Conservation (phyloP, 2,329 filamentous ascomycete species). For the Trichoderma asperellum region DNA sequence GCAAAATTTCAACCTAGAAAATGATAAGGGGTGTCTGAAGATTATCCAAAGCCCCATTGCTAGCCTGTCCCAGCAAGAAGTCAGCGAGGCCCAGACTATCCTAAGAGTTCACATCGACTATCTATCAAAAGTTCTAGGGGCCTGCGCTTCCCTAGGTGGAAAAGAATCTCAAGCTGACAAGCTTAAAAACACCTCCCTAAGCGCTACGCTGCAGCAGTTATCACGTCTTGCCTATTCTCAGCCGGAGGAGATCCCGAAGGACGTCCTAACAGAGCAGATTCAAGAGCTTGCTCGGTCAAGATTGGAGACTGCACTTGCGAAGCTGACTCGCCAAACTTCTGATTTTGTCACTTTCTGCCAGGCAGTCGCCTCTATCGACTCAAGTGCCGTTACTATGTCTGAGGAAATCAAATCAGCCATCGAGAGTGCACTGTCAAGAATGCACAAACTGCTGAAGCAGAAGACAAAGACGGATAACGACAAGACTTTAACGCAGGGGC, state of each 20-base stretch:
- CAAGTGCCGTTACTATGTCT: slow-evolving; percentile 58
- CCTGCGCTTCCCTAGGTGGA: slow-evolving; percentile 36
- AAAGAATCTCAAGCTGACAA: slow-evolving; percentile 38
- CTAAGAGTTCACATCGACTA: slow-evolving; percentile 59
- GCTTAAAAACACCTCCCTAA: slow-evolving; percentile 41
- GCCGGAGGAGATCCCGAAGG: slow-evolving; percentile 47
- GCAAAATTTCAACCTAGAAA: slow-evolving; percentile 59
- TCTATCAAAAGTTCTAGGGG: slow-evolving; percentile 55
- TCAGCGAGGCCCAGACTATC: slow-evolving; percentile 38
- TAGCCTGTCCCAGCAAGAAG: slow-evolving; percentile 37
- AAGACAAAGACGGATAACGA: slow-evolving; percentile 43
- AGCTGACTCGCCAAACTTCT: slow-evolving; percentile 57
- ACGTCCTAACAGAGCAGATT: slow-evolving; percentile 55
- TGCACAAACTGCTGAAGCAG: slow-evolving; percentile 57
- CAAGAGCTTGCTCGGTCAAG: slow-evolving; percentile 59
- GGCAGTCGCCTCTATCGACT: slow-evolving; percentile 58
- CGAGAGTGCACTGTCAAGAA: slow-evolving; percentile 54
- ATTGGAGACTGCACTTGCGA: slow-evolving; percentile 62
- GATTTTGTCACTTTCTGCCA: slow-evolving; percentile 59
- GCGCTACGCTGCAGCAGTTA: slow-evolving; percentile 54
- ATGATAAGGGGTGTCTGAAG: slow-evolving; percentile 57
- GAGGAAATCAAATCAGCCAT: slow-evolving; percentile 58
- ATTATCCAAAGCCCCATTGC: slow-evolving; percentile 52
- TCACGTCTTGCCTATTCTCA: slow-evolving; percentile 60
- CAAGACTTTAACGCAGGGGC: slow-evolving; percentile 58